Evolutionary conservation across 495 filamentous ascomycete species (phyloP).

Genomic region (Trichocladium uniseriatum): DNA sequence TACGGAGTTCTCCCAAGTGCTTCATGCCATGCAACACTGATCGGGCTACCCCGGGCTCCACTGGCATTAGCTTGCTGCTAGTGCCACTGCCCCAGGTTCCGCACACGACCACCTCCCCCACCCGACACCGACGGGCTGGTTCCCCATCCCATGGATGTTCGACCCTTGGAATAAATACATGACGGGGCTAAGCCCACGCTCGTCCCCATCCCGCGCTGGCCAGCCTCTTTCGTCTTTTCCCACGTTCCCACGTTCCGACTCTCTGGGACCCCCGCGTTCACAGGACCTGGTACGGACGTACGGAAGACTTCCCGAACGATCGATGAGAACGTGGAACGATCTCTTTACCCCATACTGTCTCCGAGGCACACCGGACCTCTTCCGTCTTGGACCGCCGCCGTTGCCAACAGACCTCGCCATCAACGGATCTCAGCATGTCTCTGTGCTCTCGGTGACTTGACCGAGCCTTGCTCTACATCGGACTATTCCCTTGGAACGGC

Average conservation of each 20-base stretch:
- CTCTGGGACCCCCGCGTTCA: constrained; percentile 16
- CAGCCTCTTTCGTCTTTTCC: background rate
- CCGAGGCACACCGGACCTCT: too few relatives aligned
- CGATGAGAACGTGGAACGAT: background rate
- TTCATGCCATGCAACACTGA: constrained; percentile 18
- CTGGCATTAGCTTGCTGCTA: constrained; percentile 2
- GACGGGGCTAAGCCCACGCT: too few relatives aligned
- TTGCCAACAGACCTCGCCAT: too few relatives aligned
- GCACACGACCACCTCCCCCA: constrained; percentile 17
- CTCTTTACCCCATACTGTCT: too few relatives aligned
- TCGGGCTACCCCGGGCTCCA: constrained; percentile 5
- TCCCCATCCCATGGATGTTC: constrained; percentile 12
- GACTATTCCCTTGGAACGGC: background rate
- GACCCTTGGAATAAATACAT: too few relatives aligned
- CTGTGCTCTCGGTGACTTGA: background rate
- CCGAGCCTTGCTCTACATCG: background rate
- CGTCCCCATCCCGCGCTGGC: too few relatives aligned
- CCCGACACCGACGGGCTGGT: constrained; percentile 24
- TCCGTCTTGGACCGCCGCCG: too few relatives aligned
- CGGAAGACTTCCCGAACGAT: background rate
- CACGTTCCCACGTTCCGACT: constrained; percentile 8
- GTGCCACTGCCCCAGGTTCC: constrained; percentile 1
- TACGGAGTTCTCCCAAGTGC: constrained; percentile 14
- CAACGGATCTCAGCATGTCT: too few relatives aligned
- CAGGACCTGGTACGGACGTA: background rate